phyloP scores from a whole-genome alignment of 106 monocot genomes.

The Phalaenopsis equestris region DNA sequence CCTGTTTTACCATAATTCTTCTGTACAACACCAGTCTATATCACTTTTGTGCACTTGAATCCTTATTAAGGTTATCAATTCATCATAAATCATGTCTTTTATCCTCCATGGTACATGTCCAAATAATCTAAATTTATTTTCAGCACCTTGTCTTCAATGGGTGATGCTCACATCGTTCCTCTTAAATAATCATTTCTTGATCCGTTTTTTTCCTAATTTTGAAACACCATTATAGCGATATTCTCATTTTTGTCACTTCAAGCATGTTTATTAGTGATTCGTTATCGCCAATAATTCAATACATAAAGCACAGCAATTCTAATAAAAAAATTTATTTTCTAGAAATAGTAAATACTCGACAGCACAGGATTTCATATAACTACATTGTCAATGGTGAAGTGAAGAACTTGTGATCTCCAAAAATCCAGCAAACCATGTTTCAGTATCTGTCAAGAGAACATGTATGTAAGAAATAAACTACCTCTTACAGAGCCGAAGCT shows the following conservation, averaged over 20 bases:
- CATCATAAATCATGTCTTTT: not conserved
- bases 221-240: too few species aligned
- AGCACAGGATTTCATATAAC: not conserved
- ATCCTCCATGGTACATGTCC: not conserved
- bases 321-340: not conserved
- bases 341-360: not conserved
- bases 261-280: not conserved
- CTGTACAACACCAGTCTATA: not conserved
- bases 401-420: not conserved
- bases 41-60: not conserved
- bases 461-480: not conserved
- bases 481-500: conserved; percentile 10
- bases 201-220: too few species aligned
- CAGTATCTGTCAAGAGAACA: not conserved
- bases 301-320: not conserved
- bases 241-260: not conserved
- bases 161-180: not conserved
- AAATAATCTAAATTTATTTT: not conserved
- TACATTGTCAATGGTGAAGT: not conserved
- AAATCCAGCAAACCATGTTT: not conserved
- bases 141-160: not conserved
- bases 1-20: not conserved
- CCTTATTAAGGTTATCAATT: not conserved
- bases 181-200: not conserved
- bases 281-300: not conserved